A percentile compares a stretch with the other conserved stretches of the same genome.
phyloP scores from a whole-genome alignment of 2,329 filamentous ascomycete genomes.

The Madurella mycetomatis region DNA sequence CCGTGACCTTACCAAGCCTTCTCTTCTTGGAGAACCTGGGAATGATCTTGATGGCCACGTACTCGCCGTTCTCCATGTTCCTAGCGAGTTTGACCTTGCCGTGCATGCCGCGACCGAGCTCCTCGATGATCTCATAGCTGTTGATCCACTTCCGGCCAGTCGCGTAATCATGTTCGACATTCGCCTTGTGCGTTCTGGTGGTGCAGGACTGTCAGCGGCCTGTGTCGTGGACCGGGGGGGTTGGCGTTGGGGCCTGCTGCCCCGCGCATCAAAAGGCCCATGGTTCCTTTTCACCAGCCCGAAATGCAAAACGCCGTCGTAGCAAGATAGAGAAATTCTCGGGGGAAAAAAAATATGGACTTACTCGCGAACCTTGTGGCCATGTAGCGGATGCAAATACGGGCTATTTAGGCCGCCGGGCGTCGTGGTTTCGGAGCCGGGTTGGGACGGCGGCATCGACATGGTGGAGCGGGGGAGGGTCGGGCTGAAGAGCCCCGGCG shows the following conservation, averaged over 20 bases:
- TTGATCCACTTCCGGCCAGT: slow-evolving; percentile 97
- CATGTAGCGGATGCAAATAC: slow-evolving; percentile 66
- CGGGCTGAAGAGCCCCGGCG: slow-evolving; percentile 59
- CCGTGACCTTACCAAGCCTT: slow-evolving; percentile 77
- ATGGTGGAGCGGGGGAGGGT: slow-evolving; percentile 40
- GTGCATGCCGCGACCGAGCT: slow-evolving; percentile 92
- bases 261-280: neutral
- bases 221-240: neutral
- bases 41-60: slow-evolving; percentile 98
- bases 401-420: slow-evolving; percentile 52
- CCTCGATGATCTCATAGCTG: slow-evolving; percentile 93
- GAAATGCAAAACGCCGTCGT: neutral
- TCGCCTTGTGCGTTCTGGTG: slow-evolving; percentile 75
- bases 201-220: slow-evolving; percentile 10
- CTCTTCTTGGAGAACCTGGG: slow-evolving; percentile 91
- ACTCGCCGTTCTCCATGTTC: slow-evolving; percentile 68
- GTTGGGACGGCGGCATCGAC: slow-evolving; percentile 35
- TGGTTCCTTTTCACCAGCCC: neutral
- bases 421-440: slow-evolving; percentile 51
- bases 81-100: slow-evolving; percentile 96
- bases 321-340: neutral
- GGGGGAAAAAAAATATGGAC: slow-evolving; percentile 31
- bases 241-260: neutral
- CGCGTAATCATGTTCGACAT: slow-evolving; percentile 81
- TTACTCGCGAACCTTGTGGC: slow-evolving; percentile 72